These are phyloP conservation scores for Candida gigantensis DNA, from an alignment of 1,139 yeast genomes.

Conservation along the genomic window DNA sequence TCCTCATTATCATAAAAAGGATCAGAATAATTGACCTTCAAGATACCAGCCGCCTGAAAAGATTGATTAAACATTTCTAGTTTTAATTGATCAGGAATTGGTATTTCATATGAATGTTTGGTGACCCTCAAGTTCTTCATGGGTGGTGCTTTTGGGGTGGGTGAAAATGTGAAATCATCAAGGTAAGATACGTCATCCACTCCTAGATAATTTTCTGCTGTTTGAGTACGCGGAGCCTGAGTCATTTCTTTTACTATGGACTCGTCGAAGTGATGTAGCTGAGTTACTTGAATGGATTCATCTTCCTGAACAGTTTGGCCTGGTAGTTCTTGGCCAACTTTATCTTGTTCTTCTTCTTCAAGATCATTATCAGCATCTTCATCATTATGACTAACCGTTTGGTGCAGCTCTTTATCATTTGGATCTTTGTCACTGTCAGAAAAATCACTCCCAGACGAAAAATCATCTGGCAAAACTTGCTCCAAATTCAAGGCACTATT, in stretches of 20 bases:
- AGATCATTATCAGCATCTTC: slow-evolving; percentile 15
- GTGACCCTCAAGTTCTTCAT: slow-evolving; percentile 12
- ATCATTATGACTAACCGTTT: too few relatives aligned
- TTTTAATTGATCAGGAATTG: slow-evolving; percentile 20
- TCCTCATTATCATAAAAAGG: slow-evolving; percentile 60
- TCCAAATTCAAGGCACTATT: neutral
- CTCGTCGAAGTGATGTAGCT: slow-evolving; percentile 15
- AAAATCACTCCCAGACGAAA: slow-evolving; percentile 5
- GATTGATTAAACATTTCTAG: slow-evolving; percentile 29
- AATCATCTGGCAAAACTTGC: slow-evolving; percentile 4
- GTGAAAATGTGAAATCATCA: slow-evolving; percentile 14
- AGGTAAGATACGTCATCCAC: slow-evolving; percentile 4
- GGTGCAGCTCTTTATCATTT: slow-evolving; percentile 12
- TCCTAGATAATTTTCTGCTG: slow-evolving; percentile 5
- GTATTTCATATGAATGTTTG: slow-evolving; percentile 19
- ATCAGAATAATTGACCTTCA: slow-evolving; percentile 55
- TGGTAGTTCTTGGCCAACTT: too few relatives aligned
- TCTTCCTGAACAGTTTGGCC: neutral
- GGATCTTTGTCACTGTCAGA: slow-evolving; percentile 15
- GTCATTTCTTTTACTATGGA: slow-evolving; percentile 16
- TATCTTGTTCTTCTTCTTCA: neutral
- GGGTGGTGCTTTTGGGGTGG: slow-evolving; percentile 8
- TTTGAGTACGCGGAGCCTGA: slow-evolving; percentile 12
- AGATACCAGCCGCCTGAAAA: slow-evolving; percentile 46
- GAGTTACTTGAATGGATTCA: slow-evolving; percentile 1